These are phyloP conservation scores for Desmodesmus armatus DNA, from an alignment of 139 green algal species.

Conservation along the genomic window DNA sequence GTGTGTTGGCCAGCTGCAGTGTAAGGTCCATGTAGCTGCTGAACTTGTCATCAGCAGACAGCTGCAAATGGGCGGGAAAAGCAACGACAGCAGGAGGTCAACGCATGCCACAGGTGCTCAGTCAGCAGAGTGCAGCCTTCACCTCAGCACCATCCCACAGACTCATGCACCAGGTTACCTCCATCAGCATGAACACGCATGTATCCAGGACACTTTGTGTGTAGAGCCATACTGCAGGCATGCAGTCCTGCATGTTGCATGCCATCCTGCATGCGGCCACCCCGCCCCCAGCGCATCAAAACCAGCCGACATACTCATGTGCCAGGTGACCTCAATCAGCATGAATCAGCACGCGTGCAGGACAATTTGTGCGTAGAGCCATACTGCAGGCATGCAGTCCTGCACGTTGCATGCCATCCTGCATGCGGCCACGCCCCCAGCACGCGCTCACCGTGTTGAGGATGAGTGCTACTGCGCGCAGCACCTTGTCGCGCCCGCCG, in stretches of 20 bases:
- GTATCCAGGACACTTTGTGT: background rate
- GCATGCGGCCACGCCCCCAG: background rate
- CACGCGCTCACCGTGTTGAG: constrained; percentile 68
- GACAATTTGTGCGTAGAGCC: no score
- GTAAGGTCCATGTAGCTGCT: constrained; percentile 72
- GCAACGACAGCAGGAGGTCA: background rate
- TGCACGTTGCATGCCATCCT: background rate
- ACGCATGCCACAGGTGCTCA: no score
- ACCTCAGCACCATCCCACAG: no score
- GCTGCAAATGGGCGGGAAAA: constrained; percentile 35
- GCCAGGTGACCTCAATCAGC: no score
- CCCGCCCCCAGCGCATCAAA: no score
- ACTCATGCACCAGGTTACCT: no score
- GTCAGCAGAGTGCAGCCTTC: no score
- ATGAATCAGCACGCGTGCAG: background rate
- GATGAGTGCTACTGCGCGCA: constrained; percentile 68
- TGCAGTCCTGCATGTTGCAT: background rate
- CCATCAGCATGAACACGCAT: no score
- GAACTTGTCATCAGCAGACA: constrained; percentile 67
- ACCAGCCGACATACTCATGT: no score
- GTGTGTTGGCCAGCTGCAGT: constrained; percentile 71
- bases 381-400: no score
- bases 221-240: no score
- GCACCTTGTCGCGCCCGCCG: constrained; percentile 63
- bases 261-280: background rate